Base-by-base conservation (phyloP, 495 filamentous ascomycete species). In the Penicillium paradoxum region DNA sequence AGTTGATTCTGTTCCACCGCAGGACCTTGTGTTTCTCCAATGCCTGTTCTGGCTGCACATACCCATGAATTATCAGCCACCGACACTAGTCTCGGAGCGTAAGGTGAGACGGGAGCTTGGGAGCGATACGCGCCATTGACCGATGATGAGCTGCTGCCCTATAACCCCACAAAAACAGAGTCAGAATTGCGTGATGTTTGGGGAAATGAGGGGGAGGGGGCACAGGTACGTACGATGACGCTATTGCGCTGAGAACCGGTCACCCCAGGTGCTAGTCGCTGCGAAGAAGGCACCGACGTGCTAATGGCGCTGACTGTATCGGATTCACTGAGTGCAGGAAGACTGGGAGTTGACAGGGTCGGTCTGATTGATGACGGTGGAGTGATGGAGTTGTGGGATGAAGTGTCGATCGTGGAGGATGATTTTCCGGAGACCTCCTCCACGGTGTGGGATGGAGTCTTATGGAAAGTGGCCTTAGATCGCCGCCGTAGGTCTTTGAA, bases 51-150 rank as follows among this genome's bases (percentile, higher is more conserved):
- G 13, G 27, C 55, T 17, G 8, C 29, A 66, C 66, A 52, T 76
- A 95, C 90, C 88, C 89, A 93, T 27, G 87, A 82, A 58, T 84
- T 87, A 41, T 96, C 89, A 17, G 81, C 75, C 18, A 95, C 74
- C 21, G 89, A 93, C 11, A 84, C 65, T 17, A 96, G 79, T 49
- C 82, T 78, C 11, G 90, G 91, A 21, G 88, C 87, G 68, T 87
- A 91, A 42, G 85, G 83, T 17, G 90, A 95, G 9, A 81, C 78
- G 2, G 80, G 80, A 46, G 78, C 69, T 45, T 76, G 73, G 43
- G 81, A 73, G 30, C 73, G 72, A 44, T 67, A 70, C 46, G 65
- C 75, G 30, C 76, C 73, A 60, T 79, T 78, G 46, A 78, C 65
- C 19, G 86, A 83, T 2, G 81, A 64, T 2, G 64, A 52, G 45